Conservation (phyloP, 2,329 filamentous ascomycete species). For the Lasiodiplodia sp. region DNA sequence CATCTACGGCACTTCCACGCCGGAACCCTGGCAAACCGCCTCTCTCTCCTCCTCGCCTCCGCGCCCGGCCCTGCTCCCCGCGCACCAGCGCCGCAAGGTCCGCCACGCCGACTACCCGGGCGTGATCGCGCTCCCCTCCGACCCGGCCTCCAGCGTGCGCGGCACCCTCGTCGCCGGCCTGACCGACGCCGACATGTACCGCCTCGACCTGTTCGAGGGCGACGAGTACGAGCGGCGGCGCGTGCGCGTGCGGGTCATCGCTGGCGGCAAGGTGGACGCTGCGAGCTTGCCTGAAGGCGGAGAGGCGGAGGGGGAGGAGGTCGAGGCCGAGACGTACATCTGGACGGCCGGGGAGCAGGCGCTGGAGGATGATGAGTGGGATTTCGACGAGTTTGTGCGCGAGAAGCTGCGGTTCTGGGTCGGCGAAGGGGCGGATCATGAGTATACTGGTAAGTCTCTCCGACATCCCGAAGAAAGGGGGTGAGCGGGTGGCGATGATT, state of each 20-base stretch:
- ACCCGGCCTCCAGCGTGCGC: conserved; percentile 60
- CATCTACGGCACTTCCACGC: conserved; percentile 68
- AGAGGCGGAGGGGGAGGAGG: conserved; percentile 45
- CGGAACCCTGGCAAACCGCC: conserved; percentile 54
- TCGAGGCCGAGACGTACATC: conserved; percentile 59
- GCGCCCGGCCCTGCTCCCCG: conserved; percentile 76
- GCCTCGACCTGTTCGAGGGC: conserved; percentile 86
- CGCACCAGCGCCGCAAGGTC: conserved; percentile 76
- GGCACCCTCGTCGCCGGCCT: conserved; percentile 80
- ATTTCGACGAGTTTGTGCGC: conserved; percentile 80
- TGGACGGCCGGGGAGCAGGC: conserved; percentile 53
- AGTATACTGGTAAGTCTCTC: conserved; percentile 11
- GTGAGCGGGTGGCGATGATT: background rate
- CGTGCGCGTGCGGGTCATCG: conserved; percentile 55
- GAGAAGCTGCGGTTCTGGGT: conserved; percentile 74
- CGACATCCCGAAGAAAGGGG: background rate
- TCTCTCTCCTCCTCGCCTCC: conserved; percentile 63
- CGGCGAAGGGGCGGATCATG: conserved; percentile 40
- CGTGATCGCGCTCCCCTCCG: conserved; percentile 58
- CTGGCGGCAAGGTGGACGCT: conserved; percentile 33
- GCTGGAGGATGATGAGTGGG: conserved; percentile 82
- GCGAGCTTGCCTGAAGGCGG: conserved; percentile 32
- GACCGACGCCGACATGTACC: conserved; percentile 75
- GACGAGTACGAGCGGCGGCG: conserved; percentile 67
- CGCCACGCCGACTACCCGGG: conserved; percentile 78